Conservation (phyloP, 2,329 filamentous ascomycete species). For the Ceratocystis smalleyi region DNA sequence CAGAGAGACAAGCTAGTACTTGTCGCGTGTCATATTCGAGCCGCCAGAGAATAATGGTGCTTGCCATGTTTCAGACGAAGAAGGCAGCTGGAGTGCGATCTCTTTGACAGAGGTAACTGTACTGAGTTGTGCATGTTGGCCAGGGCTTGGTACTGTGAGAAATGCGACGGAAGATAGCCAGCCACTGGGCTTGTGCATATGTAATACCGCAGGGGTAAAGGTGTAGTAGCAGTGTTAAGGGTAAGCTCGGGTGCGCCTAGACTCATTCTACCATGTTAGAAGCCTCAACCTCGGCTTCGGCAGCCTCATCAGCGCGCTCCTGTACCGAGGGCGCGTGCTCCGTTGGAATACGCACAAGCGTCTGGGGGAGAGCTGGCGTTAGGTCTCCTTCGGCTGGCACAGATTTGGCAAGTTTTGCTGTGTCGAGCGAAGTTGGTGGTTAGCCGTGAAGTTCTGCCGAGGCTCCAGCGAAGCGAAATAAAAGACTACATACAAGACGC, state of each 20-base stretch:
- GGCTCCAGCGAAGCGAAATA: not conserved
- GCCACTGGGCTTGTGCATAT: not conserved
- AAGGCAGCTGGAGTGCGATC: not conserved
- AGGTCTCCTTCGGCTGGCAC: not conserved
- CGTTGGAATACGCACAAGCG: constrained; percentile 69
- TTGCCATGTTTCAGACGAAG: not conserved
- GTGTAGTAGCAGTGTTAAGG: not conserved
- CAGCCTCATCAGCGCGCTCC: constrained; percentile 38
- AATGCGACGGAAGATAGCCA: not conserved
- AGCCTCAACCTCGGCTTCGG: constrained; percentile 30
- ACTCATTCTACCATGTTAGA: constrained; percentile 14
- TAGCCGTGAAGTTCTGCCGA: not conserved
- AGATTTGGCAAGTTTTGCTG: constrained; percentile 14
- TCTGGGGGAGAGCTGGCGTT: constrained; percentile 46
- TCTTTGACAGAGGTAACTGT: not conserved
- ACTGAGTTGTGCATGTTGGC: not conserved
- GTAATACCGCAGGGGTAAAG: not conserved
- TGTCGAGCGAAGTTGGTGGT: not conserved
- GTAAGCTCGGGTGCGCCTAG: too few species aligned
- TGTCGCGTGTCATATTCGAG: not conserved
- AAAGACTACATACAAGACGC: constrained; percentile 49
- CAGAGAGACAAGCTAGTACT: not conserved
- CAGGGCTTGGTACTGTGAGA: not conserved
- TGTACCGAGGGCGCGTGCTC: constrained; percentile 55
- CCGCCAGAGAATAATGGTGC: not conserved